These are phyloP conservation scores for Phanerochaete sordida DNA, from an alignment of 768 basidiomycete genomes.

Conservation along the genomic window DNA sequence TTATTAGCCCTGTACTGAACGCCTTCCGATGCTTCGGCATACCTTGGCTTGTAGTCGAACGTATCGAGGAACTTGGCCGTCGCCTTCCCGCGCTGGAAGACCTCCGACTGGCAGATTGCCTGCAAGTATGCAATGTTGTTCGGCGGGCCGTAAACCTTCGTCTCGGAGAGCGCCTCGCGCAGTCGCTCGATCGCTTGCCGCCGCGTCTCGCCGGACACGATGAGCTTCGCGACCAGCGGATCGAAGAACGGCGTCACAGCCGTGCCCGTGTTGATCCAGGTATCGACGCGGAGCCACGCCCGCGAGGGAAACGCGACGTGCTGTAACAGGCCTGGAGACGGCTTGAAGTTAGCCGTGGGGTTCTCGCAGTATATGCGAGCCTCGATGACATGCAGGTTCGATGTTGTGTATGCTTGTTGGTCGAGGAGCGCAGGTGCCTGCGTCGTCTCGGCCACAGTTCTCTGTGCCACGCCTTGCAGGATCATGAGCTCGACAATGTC, in stretches of 20 bases:
- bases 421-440: conserved; percentile 27
- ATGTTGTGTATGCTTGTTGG: conserved; percentile 34
- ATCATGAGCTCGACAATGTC: conserved; percentile 69
- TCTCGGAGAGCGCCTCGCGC: conserved; percentile 31
- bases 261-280: conserved; percentile 50
- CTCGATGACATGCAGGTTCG: conserved; percentile 44
- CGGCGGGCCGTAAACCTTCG: conserved; percentile 51
- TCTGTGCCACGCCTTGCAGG: conserved; percentile 46
- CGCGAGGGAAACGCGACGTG: conserved; percentile 38
- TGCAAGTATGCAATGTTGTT: conserved; percentile 55
- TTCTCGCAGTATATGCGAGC: conserved; percentile 63
- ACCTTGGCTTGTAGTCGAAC: conserved; percentile 42
- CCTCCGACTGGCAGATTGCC: conserved; percentile 36
- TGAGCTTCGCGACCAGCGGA: conserved; percentile 56
- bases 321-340: conserved; percentile 62
- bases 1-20: background rate
- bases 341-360: conserved; percentile 51
- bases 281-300: conserved; percentile 59
- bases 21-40: conserved; percentile 15
- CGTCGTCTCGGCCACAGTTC: conserved; percentile 15
- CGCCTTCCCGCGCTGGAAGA: conserved; percentile 39
- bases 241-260: conserved; percentile 52
- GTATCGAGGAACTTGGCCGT: conserved; percentile 48
- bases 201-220: conserved; percentile 46
- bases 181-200: conserved; percentile 44